Evolutionary conservation across 352 stramenopile species (phyloP), one percentile per base, ranked within the genome.

Genomic region (Pythium insidiosum): DNA sequence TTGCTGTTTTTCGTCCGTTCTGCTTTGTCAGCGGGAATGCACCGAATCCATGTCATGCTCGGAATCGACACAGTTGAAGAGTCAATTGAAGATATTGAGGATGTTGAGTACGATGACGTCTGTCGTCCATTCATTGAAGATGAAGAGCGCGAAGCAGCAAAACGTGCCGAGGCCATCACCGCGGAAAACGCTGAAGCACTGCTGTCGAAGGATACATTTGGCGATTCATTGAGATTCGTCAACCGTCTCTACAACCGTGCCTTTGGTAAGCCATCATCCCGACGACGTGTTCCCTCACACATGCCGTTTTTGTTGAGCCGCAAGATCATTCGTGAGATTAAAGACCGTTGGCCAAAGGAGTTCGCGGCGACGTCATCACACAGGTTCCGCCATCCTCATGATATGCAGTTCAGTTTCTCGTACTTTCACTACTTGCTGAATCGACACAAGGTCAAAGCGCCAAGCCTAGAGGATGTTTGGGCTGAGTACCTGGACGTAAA

Each of bases 351-450:
- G 77, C 64, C 58, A 0, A 53, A 58, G 9, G 79, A 94, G 51
- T 79, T 84, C 25, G 49, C 86, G 9, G 61, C 63, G 13, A 97
- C 89, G 13, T 92, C 79, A 15, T 42, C 61, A 5, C 86, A 97
- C 39, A 79, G 89, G 5, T 98, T 98, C 53, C 86, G 92, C 20
- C 78, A 88, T 37, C 67, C 75, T 6, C 55, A 96, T 31, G 93
- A 98, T 63, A 95, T 98, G 84, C 92, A 98, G 54, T 98, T 96
- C 49, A 88, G 86, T 47, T 98, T 98, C 50, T 77, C 81, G 25
- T 98, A 97, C 60, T 97, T 97, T 54, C 90, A 97, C 55, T 98
- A 95, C 56, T 38, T 97, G 20, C 76, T 96, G 15, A 92, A 97
- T 41, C 71, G 79, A 9, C 69, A 86, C 33, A 91, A 94, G 53